Percentiles rank a stretch among this genome's conserved stretches.
phyloP scores from a whole-genome alignment of 805 yeast species.

The Candida maltosa region DNA sequence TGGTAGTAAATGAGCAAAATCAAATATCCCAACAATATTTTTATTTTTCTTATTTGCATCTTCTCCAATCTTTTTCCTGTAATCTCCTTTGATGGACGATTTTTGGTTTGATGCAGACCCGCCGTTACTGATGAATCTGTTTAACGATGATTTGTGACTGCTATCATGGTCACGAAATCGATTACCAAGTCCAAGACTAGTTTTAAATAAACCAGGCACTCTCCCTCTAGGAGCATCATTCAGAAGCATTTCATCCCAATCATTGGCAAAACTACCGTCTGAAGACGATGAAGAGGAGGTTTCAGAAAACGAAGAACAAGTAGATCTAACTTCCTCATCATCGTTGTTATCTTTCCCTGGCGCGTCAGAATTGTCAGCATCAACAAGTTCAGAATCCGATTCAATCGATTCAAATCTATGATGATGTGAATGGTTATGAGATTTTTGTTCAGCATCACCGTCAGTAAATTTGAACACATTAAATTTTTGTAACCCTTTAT shows the following conservation, averaged over 20 bases:
- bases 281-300: slow-evolving; percentile 29
- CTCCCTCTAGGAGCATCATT: slow-evolving; percentile 53
- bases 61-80: slow-evolving; percentile 15
- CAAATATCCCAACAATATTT: slow-evolving; percentile 61
- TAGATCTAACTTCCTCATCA: slow-evolving; percentile 15
- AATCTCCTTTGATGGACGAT: slow-evolving; percentile 35
- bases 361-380: slow-evolving; percentile 17
- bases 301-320: no score
- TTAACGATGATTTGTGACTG: slow-evolving; percentile 23
- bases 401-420: slow-evolving; percentile 8
- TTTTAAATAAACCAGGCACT: slow-evolving; percentile 48
- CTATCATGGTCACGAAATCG: slow-evolving; percentile 21
- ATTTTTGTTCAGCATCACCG: slow-evolving; percentile 44
- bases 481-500: slow-evolving; percentile 44
- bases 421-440: slow-evolving; percentile 13
- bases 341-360: no score
- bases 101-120: slow-evolving; percentile 34
- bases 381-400: slow-evolving; percentile 16
- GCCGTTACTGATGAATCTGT: slow-evolving; percentile 35
- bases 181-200: slow-evolving; percentile 38
- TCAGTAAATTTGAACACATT: slow-evolving; percentile 43
- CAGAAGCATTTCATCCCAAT: slow-evolving; percentile 63
- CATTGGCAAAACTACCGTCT: slow-evolving; percentile 62
- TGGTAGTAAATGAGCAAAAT: slow-evolving; percentile 70
- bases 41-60: slow-evolving; percentile 23